A percentile compares a stretch with the other conserved stretches of the same genome.
phyloP scores from a whole-genome alignment of 1,139 yeast species.

The Blastobotrys arbuscula region DNA sequence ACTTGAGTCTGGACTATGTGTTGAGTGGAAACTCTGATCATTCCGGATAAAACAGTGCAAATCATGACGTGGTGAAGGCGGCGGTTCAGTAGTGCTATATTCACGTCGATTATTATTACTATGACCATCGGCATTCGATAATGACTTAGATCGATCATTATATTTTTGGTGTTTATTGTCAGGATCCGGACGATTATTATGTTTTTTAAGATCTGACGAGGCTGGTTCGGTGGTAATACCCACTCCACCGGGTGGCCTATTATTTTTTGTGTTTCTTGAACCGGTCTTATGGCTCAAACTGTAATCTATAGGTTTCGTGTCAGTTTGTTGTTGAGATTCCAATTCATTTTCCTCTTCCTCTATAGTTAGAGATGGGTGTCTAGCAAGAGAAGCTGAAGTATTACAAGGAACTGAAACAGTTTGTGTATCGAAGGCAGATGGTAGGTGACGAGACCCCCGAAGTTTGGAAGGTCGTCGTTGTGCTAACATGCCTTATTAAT shows the following conservation, averaged over 20 bases:
- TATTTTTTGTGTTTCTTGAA: not conserved
- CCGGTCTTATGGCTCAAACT: not conserved
- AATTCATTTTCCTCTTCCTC: not conserved
- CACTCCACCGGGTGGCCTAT: not conserved
- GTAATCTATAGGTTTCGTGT: not conserved
- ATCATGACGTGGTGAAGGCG: slow-evolving; percentile 5
- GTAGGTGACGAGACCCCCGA: slow-evolving; percentile 4
- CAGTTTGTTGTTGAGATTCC: too few relatives aligned
- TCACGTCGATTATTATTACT: not conserved
- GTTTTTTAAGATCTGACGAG: not conserved
- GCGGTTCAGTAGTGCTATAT: slow-evolving; percentile 1
- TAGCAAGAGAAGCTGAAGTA: not conserved
- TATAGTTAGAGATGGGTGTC: slow-evolving; percentile 1
- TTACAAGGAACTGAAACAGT: not conserved
- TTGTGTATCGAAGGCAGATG: slow-evolving; percentile 7
- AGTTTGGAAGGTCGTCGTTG: slow-evolving; percentile 3
- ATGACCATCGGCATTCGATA: not conserved
- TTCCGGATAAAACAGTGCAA: not conserved
- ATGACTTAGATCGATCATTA: too few relatives aligned
- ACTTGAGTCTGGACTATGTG: not conserved
- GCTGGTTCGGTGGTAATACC: not conserved
- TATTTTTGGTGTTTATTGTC: too few relatives aligned
- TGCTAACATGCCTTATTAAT: too few relatives aligned
- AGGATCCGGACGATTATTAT: not conserved
- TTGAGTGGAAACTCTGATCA: not conserved